Evolutionary conservation across 2,329 filamentous ascomycete genomes (phyloP).

Genomic region (Cytospora piceicola): DNA sequence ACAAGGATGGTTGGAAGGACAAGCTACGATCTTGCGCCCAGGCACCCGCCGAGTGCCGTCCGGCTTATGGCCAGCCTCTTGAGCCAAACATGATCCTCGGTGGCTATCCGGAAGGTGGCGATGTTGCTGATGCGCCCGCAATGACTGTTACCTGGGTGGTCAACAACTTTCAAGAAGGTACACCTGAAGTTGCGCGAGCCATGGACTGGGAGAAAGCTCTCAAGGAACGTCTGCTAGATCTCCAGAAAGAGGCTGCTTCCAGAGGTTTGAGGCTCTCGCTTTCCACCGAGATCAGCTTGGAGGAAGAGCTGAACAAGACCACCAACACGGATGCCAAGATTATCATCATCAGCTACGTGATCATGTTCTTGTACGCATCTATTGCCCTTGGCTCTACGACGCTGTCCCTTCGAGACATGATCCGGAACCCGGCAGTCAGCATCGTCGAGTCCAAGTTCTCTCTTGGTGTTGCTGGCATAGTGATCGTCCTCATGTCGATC

Average conservation of each 20-base stretch:
- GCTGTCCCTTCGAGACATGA: conserved; percentile 73
- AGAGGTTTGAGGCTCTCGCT: conserved; percentile 88
- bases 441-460: conserved; percentile 97
- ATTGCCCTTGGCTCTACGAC: conserved; percentile 88
- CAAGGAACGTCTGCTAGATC: conserved; percentile 72
- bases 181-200: conserved; percentile 69
- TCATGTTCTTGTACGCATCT: conserved; percentile 98
- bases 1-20: conserved; percentile 70
- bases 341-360: conserved; percentile 91
- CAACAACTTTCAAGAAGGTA: conserved; percentile 77
- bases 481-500: conserved; percentile 97
- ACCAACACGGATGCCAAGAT: conserved; percentile 99
- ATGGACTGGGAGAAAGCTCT: conserved; percentile 89
- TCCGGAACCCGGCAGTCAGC: conserved; percentile 80
- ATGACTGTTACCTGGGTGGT: conserved; percentile 95
- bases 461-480: conserved; percentile 88
- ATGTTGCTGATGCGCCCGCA: conserved; percentile 74
- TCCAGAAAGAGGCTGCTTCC: conserved; percentile 76
- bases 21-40: conserved; percentile 74
- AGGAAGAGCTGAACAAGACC: conserved; percentile 95
- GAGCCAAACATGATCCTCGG: conserved; percentile 85
- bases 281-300: conserved; percentile 91
- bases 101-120: conserved; percentile 68
- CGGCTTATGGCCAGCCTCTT: conserved; percentile 86
- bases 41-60: conserved; percentile 82